These are phyloP conservation scores for Ceratobasidium sp. DNA, from an alignment of 1,284 basidiomycete species.

Conservation along the genomic window DNA sequence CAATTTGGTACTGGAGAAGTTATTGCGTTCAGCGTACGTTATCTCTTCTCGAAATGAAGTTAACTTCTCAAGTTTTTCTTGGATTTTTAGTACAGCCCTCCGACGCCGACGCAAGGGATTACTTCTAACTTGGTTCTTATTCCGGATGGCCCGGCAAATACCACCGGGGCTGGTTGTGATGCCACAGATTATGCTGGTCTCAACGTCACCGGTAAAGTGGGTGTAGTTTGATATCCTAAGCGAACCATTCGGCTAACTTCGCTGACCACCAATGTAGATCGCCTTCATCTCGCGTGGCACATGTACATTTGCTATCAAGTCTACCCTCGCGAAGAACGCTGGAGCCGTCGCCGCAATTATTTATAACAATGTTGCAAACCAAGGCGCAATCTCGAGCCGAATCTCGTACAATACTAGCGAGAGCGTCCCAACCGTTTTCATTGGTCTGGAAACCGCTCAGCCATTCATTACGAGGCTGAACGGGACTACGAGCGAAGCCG, in stretches of 20 bases:
- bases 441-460: slow-evolving; percentile 29
- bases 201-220: slow-evolving; percentile 18
- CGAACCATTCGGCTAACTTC: not conserved
- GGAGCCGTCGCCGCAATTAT: slow-evolving; percentile 17
- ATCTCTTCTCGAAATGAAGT: not conserved
- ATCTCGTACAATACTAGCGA: slow-evolving; percentile 33
- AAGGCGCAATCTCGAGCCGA: slow-evolving; percentile 15
- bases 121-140: slow-evolving; percentile 19
- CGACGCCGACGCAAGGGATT: slow-evolving; percentile 7
- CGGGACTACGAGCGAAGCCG: not conserved
- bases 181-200: slow-evolving; percentile 26
- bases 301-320: slow-evolving; percentile 32
- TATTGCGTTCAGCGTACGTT: slow-evolving; percentile 32
- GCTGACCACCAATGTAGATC: not conserved
- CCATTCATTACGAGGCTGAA: slow-evolving; percentile 23
- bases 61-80: not conserved
- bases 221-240: not conserved
- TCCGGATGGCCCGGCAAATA: slow-evolving; percentile 5
- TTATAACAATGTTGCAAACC: slow-evolving; percentile 17
- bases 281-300: slow-evolving; percentile 22
- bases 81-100: slow-evolving; percentile 29
- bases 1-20: slow-evolving; percentile 17
- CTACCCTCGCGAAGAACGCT: slow-evolving; percentile 25
- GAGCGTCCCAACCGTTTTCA: slow-evolving; percentile 23
- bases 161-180: slow-evolving; percentile 24